These are phyloP conservation scores for Cicer pinnatifidum DNA, from an alignment of 306 rosid species.

Conservation along the genomic window DNA sequence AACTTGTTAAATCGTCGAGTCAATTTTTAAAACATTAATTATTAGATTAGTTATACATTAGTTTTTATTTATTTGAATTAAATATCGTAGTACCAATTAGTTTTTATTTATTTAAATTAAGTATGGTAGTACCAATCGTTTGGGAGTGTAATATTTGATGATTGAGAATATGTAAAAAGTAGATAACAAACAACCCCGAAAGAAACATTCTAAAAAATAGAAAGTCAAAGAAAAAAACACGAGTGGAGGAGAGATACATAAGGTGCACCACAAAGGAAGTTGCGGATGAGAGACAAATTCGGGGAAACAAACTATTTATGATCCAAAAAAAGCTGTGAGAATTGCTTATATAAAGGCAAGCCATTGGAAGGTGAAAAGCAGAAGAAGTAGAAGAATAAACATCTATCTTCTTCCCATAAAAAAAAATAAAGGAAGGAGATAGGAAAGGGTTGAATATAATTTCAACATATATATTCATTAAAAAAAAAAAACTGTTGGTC, in stretches of 20 bases:
- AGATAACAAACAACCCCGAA: background rate
- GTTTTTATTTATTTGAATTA: too few species aligned
- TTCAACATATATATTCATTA: background rate
- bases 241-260: constrained; percentile 39
- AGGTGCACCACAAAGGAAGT: constrained; percentile 42
- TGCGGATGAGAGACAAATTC: constrained; percentile 19
- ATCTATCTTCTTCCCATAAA: constrained; percentile 52
- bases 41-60: too few species aligned
- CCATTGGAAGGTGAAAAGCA: background rate
- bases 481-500: background rate
- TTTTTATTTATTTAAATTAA: too few species aligned
- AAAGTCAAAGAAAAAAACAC: constrained; percentile 30
- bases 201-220: background rate
- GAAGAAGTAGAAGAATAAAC: constrained; percentile 39
- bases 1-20: too few species aligned
- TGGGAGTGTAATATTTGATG: too few species aligned
- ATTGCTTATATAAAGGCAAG: constrained; percentile 52
- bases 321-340: background rate
- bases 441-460: constrained; percentile 43
- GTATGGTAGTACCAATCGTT: too few species aligned
- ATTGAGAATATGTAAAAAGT: too few species aligned
- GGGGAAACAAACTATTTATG: constrained; percentile 25
- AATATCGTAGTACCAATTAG: too few species aligned
- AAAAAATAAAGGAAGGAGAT: constrained; percentile 16
- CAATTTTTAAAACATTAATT: too few species aligned